Conservation (phyloP, 2,329 filamentous ascomycete genomes). For the Dothideomycetes sp. region DNA sequence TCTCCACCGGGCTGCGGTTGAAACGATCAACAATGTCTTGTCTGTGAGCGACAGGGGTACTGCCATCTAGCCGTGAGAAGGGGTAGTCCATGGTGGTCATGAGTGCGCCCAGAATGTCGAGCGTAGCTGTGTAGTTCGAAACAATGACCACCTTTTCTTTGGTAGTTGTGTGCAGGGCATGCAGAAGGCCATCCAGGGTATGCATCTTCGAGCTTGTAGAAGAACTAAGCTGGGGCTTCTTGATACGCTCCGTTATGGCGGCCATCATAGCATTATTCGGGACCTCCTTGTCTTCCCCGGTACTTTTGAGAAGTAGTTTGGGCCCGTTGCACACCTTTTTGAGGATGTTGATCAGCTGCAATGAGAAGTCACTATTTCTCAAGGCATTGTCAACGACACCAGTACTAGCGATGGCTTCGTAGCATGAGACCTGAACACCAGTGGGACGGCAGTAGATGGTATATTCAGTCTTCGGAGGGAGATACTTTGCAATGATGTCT, state of each 20-base stretch:
- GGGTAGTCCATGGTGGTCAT: slow-evolving; percentile 48
- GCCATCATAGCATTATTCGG: slow-evolving; percentile 22
- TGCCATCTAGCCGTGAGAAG: slow-evolving; percentile 59
- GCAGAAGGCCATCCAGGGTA: slow-evolving; percentile 54
- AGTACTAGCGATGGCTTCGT: slow-evolving; percentile 53
- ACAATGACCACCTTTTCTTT: slow-evolving; percentile 63
- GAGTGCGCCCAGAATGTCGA: slow-evolving; percentile 54
- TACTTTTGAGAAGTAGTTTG: slow-evolving; percentile 43
- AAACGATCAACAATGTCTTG: slow-evolving; percentile 60
- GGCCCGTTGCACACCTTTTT: slow-evolving; percentile 69
- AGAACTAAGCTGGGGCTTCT: slow-evolving; percentile 42
- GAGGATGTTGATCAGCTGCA: slow-evolving; percentile 60
- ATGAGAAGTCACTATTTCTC: slow-evolving; percentile 49
- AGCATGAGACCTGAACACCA: slow-evolving; percentile 46
- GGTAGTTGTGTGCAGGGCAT: slow-evolving; percentile 48
- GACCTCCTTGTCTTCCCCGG: slow-evolving; percentile 28
- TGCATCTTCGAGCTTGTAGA: slow-evolving; percentile 55
- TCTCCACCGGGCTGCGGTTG: slow-evolving; percentile 46
- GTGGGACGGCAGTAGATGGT: slow-evolving; percentile 57
- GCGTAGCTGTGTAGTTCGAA: slow-evolving; percentile 65
- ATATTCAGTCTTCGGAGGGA: slow-evolving; percentile 57
- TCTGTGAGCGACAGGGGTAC: slow-evolving; percentile 51
- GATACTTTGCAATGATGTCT: slow-evolving; percentile 53
- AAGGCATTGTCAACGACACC: slow-evolving; percentile 51
- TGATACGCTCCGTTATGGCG: slow-evolving; percentile 33